Evolutionary conservation across 202 grass and related monocot genomes (phyloP), one percentile per base, ranked within the genome.

Genomic region (Hordeum pubiflorum): DNA sequence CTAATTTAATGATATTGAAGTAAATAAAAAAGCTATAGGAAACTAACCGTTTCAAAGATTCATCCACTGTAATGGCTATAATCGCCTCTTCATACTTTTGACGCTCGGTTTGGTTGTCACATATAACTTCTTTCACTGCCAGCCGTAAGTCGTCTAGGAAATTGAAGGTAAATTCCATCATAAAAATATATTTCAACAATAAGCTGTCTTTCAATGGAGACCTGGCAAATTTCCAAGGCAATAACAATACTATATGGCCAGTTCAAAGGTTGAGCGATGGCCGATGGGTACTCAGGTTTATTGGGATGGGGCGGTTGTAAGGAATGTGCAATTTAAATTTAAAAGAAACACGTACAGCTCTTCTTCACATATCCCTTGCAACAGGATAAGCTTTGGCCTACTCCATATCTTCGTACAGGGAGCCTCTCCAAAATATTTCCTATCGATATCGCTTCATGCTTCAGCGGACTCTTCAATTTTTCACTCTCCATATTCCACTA

Each of bases 71-170:
- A 79, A 98, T 95, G 62, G 92, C 88, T 63, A 98, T 84, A 67
- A 98, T 44, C 38, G 92, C 92, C 87, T 93, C 90, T 84, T 91
- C 83, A 36, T 95, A 93, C 38, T 98, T 84, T 39, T 71, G 52
- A 27, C 83, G 72, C 54, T 95, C 89, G 0, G 86, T 82, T 20
- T 79, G 83, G 18, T 72, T 85, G 54, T 98, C 96, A 56, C 96
- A 98, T 78, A 95, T 89, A n/a, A 98, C 83, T 86, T 98, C 90
- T 91, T 98, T 95, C 40, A 98, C 92, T 33, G 92, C 92, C 89
- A 95, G 86, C 74, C 92, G 77, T 44, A 95, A 83, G 84, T 98
- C 90, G 83, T 98, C 92, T 98, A 85, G 36, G 15, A 72, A 63
- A 87, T 76, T 46, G 21, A 76, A 83, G 39, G 15, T 32, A 22